Conservation (phyloP, 805 yeast genomes). For the Cyberlindnera lachancei region DNA sequence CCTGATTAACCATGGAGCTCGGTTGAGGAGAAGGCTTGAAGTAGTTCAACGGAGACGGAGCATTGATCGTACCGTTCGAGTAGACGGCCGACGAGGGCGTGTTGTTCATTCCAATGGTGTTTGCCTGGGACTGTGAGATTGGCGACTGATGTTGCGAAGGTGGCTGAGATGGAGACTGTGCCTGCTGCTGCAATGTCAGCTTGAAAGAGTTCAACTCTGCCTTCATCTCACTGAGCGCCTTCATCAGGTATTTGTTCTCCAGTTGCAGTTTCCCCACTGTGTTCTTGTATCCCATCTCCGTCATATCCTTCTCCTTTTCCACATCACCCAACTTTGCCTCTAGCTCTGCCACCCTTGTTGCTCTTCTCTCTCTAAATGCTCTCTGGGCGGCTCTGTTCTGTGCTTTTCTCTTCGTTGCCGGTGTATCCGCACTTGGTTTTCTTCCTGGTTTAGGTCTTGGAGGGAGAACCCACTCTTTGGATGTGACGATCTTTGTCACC, state of each 20-base stretch:
- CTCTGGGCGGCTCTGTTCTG: slow-evolving; percentile 93
- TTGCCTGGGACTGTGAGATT: slow-evolving; percentile 3
- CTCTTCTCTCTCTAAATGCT: slow-evolving; percentile 83
- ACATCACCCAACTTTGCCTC: slow-evolving; percentile 61
- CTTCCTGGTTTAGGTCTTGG: slow-evolving; percentile 73
- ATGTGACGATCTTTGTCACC: slow-evolving; percentile 47
- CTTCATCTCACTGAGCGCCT: slow-evolving; percentile 24
- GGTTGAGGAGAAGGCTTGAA: slow-evolving; percentile 37
- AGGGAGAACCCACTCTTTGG: slow-evolving; percentile 73
- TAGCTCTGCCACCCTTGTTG: slow-evolving; percentile 71
- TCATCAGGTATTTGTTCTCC: slow-evolving; percentile 29
- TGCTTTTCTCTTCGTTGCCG: slow-evolving; percentile 80
- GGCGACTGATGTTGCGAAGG: neutral
- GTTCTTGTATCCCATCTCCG: slow-evolving; percentile 31
- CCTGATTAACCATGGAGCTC: slow-evolving; percentile 5
- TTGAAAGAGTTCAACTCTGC: slow-evolving; percentile 19
- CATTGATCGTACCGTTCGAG: slow-evolving; percentile 18
- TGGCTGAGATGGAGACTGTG: neutral
- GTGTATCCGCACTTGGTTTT: slow-evolving; percentile 60
- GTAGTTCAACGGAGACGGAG: slow-evolving; percentile 31
- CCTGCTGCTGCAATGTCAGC: slow-evolving; percentile 5
- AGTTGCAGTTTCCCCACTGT: slow-evolving; percentile 16
- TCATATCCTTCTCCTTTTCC: slow-evolving; percentile 57
- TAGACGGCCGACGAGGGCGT: slow-evolving; percentile 19
- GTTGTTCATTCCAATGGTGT: slow-evolving; percentile 11